Percentiles rank a stretch among this genome's conserved stretches.
Evolutionary conservation across 371 early-diverging fungal species (phyloP).

Genomic region (Gilbertella persicaria): DNA sequence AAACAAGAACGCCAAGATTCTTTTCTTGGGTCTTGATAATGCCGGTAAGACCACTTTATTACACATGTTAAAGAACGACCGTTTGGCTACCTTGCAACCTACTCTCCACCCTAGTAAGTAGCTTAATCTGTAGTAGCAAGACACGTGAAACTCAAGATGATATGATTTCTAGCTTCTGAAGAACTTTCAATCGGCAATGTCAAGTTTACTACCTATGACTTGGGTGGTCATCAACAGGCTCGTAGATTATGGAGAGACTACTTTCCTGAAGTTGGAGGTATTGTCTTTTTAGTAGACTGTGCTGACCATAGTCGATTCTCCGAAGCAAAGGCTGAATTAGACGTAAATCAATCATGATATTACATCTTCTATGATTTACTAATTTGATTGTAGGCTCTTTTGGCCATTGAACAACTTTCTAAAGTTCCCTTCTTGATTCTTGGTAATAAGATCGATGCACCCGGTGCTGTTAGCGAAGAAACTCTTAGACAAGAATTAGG

Average conservation of each 20-base stretch:
- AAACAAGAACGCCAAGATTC: conserved; percentile 98
- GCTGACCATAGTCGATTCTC: conserved; percentile 84
- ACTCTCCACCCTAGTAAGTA: conserved; percentile 97
- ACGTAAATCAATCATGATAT: conserved; percentile 59
- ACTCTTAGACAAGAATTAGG: conserved; percentile 86
- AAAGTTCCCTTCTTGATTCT: conserved; percentile 93
- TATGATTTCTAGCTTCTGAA: conserved; percentile 80
- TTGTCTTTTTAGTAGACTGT: conserved; percentile 95
- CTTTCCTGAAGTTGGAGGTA: conserved; percentile 96
- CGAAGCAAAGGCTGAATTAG: conserved; percentile 94
- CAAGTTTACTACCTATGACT: conserved; percentile 95
- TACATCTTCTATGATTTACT: too few species aligned
- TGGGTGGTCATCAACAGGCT: conserved; percentile 97
- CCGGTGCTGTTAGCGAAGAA: conserved; percentile 94
- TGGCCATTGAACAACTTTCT: conserved; percentile 90
- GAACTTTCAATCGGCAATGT: conserved; percentile 96
- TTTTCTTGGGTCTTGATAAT: conserved; percentile 99
- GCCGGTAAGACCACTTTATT: conserved; percentile 99
- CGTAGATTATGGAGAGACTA: conserved; percentile 98
- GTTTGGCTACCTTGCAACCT: conserved; percentile 94
- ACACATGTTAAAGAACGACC: conserved; percentile 99
- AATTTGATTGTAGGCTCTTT: conserved; percentile 65
- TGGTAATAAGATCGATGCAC: conserved; percentile 98
- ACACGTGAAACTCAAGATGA: background rate
- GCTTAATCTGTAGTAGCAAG: background rate